These are phyloP conservation scores for Plenodomus lindquistii DNA, from an alignment of 2,329 filamentous ascomycete species.

Conservation along the genomic window DNA sequence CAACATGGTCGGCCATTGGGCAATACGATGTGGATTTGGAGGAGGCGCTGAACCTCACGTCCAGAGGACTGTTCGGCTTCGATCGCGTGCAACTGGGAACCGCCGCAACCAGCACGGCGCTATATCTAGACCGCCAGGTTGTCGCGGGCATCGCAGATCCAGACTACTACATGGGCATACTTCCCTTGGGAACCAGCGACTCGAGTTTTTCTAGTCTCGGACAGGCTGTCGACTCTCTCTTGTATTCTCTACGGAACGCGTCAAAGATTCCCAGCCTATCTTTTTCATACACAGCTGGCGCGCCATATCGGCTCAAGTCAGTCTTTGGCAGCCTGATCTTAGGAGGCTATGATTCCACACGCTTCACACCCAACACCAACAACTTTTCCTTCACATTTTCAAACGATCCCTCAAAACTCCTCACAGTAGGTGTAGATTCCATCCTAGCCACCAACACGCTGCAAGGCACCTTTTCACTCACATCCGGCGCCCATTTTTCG, in stretches of 20 bases:
- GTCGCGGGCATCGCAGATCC: conserved; percentile 35
- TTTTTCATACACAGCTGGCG: conserved; percentile 43
- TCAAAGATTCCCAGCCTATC: conserved; percentile 41
- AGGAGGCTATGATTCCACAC: conserved; percentile 48
- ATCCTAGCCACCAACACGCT: conserved; percentile 38
- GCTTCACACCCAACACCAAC: conserved; percentile 37
- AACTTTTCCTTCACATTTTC: conserved; percentile 40
- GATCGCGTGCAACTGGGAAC: conserved; percentile 35
- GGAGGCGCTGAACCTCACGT: conserved; percentile 30
- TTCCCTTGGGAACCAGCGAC: conserved; percentile 34
- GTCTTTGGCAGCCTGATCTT: conserved; percentile 44
- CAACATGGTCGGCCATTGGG: conserved; percentile 40
- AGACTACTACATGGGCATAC: conserved; percentile 36
- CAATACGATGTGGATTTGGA: conserved; percentile 38
- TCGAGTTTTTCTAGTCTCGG: conserved; percentile 36
- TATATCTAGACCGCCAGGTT: conserved; percentile 32
- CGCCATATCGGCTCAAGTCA: conserved; percentile 38
- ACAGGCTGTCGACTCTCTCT: conserved; percentile 29
- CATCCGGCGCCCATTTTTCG: conserved; percentile 36
- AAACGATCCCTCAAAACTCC: conserved; percentile 32
- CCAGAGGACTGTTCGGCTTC: conserved; percentile 36
- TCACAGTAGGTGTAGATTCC: conserved; percentile 41
- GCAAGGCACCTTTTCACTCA: conserved; percentile 39
- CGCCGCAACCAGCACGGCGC: conserved; percentile 17
- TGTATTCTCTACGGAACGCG: conserved; percentile 32